phyloP scores from a whole-genome alignment of 192 early-diverging fungal genomes.

The Mortierella hygrophila region DNA sequence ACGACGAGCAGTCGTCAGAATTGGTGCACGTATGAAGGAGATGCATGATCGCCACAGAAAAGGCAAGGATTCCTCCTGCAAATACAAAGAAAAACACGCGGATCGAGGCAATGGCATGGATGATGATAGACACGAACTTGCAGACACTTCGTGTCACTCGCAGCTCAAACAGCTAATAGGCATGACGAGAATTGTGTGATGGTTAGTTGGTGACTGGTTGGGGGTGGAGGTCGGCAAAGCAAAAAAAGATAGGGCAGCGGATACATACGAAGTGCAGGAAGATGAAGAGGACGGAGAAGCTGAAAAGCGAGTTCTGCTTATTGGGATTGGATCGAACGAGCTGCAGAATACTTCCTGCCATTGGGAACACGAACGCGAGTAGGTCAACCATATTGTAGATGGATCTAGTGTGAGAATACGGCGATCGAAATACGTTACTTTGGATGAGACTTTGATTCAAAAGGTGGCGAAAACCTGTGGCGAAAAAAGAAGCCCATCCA shows the following conservation, averaged over 20 bases:
- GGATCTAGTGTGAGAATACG: not conserved
- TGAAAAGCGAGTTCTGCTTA: not conserved
- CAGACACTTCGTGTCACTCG: constrained; percentile 18
- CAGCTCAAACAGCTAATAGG: constrained; percentile 11
- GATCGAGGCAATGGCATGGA: not conserved
- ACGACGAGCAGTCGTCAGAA: not conserved
- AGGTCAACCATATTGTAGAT: constrained; percentile 8
- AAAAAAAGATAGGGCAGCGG: not conserved
- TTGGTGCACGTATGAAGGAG: not conserved
- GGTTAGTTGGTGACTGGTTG: too few species aligned
- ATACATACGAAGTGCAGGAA: constrained; percentile 8
- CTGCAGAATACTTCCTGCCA: not conserved
- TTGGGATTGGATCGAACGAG: not conserved
- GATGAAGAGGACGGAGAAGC: constrained; percentile 1
- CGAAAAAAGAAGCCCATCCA: not conserved
- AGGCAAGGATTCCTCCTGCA: constrained; percentile 1
- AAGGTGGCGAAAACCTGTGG: not conserved
- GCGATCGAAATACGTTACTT: not conserved
- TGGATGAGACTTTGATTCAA: not conserved
- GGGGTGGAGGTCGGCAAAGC: not conserved
- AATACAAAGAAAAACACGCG: constrained; percentile 22
- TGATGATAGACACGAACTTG: constrained; percentile 14
- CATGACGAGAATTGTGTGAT: not conserved
- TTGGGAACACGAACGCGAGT: not conserved
- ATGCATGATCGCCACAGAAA: constrained; percentile 9